These are phyloP conservation scores for Xylaria sp. DNA, from an alignment of 2,329 filamentous ascomycete genomes.

Conservation along the genomic window DNA sequence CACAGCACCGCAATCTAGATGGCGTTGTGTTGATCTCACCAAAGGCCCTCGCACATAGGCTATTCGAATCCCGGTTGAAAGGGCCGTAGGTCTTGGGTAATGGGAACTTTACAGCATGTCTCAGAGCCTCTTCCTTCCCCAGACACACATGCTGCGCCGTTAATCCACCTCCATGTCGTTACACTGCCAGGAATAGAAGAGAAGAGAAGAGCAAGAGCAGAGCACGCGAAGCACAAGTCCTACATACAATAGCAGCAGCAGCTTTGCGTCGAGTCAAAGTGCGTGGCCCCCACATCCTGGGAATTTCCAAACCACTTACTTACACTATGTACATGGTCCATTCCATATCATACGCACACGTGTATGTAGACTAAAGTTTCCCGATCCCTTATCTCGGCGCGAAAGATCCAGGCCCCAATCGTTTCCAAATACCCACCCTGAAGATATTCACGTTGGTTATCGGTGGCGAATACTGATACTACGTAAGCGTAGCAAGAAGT, in stretches of 20 bases:
- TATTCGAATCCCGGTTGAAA: background rate
- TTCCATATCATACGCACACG: too few relatives aligned
- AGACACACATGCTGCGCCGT: slow-evolving; percentile 4
- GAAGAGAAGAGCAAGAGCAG: background rate
- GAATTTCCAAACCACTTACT: background rate
- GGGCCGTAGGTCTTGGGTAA: background rate
- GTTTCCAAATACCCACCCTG: slow-evolving; percentile 9
- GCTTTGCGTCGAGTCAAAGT: background rate
- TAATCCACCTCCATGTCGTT: background rate
- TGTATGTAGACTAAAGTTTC: too few relatives aligned
- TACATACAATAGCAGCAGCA: too few relatives aligned
- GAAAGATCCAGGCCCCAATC: background rate
- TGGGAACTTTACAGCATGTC: too few relatives aligned
- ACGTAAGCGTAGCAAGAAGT: slow-evolving; percentile 2
- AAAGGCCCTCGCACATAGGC: slow-evolving; percentile 4
- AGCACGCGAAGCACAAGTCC: background rate
- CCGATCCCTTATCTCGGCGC: background rate
- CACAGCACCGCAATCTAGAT: slow-evolving; percentile 12
- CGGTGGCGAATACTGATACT: background rate
- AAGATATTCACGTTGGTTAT: background rate
- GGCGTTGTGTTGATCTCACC: background rate
- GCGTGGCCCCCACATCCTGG: background rate
- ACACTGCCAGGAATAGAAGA: background rate
- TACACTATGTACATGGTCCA: background rate
- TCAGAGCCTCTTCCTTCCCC: slow-evolving; percentile 19